Conservation (phyloP, 2,329 filamentous ascomycete genomes). For the Tolypocladium amazonense region DNA sequence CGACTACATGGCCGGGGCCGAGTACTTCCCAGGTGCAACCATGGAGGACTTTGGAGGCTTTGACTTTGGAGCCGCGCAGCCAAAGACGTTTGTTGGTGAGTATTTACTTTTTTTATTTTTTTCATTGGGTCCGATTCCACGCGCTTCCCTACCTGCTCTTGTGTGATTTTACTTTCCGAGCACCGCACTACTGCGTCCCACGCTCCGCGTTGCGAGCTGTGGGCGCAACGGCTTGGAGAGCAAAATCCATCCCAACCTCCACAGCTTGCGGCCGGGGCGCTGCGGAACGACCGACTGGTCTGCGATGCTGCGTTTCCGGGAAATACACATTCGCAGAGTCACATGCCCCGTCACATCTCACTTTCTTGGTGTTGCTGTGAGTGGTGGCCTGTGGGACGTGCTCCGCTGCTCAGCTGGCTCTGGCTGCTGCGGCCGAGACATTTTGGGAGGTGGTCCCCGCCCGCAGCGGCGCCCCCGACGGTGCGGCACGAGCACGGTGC, state of each 20-base stretch:
- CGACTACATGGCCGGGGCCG: constrained; percentile 39
- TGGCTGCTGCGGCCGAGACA: constrained; percentile 5
- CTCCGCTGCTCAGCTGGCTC: constrained; percentile 6
- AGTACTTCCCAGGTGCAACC: constrained; percentile 39
- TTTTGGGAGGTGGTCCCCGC: constrained; percentile 1
- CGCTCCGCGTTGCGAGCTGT: neutral
- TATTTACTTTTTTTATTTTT: constrained; percentile 16
- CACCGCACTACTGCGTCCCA: neutral
- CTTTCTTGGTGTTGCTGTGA: neutral
- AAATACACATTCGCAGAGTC: neutral
- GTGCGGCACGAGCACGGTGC: no score
- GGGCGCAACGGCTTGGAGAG: neutral
- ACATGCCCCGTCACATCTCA: neutral
- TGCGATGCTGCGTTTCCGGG: neutral
- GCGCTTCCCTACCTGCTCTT: neutral
- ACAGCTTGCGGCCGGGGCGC: neutral
- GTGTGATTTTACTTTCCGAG: neutral
- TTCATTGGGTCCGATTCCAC: neutral
- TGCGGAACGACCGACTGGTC: neutral
- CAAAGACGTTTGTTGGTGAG: constrained; percentile 49
- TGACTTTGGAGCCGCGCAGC: constrained; percentile 29
- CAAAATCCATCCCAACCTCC: neutral
- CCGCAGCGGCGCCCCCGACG: neutral
- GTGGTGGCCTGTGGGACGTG: neutral
- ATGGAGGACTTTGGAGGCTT: constrained; percentile 41